These are phyloP conservation scores for Falciphora oryzae DNA, from an alignment of 2,329 filamentous ascomycete species.

Conservation along the genomic window DNA sequence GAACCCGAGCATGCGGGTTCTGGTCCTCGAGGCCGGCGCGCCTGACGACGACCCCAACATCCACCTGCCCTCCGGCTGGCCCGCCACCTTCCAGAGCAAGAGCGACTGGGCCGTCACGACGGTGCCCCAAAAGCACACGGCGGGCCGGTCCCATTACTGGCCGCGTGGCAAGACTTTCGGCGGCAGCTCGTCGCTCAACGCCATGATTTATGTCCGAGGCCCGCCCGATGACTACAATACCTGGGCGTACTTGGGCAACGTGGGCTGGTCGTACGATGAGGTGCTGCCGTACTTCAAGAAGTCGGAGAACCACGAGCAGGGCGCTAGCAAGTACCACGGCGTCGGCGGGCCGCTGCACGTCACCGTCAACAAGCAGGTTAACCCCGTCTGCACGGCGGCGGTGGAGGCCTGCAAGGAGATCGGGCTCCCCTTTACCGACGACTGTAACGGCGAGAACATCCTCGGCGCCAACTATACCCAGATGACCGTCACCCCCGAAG, in stretches of 20 bases:
- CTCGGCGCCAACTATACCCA: slow-evolving; percentile 22
- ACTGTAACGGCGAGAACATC: slow-evolving; percentile 36
- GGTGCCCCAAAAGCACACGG: slow-evolving; percentile 20
- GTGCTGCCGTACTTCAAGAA: slow-evolving; percentile 28
- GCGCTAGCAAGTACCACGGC: slow-evolving; percentile 19
- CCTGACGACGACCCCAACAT: slow-evolving; percentile 22
- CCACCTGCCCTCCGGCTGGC: slow-evolving; percentile 8
- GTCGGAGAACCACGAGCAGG: slow-evolving; percentile 28
- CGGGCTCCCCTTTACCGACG: slow-evolving; percentile 29
- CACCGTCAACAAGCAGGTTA: slow-evolving; percentile 19
- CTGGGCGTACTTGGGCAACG: slow-evolving; percentile 29
- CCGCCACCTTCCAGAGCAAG: slow-evolving; percentile 15
- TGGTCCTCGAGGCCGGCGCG: slow-evolving; percentile 33
- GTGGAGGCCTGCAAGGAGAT: slow-evolving; percentile 30
- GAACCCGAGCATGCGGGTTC: slow-evolving; percentile 25
- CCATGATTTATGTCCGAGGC: slow-evolving; percentile 23
- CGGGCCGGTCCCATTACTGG: slow-evolving; percentile 26
- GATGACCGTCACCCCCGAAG: slow-evolving; percentile 20
- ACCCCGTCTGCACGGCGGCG: slow-evolving; percentile 24
- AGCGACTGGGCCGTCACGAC: slow-evolving; percentile 26
- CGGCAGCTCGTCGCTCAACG: slow-evolving; percentile 23
- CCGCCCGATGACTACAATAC: slow-evolving; percentile 21
- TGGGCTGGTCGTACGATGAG: slow-evolving; percentile 23
- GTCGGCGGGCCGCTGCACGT: slow-evolving; percentile 21
- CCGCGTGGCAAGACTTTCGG: slow-evolving; percentile 31